Conservation (phyloP, 441 rosid species). For the Populus hybrid region DNA sequence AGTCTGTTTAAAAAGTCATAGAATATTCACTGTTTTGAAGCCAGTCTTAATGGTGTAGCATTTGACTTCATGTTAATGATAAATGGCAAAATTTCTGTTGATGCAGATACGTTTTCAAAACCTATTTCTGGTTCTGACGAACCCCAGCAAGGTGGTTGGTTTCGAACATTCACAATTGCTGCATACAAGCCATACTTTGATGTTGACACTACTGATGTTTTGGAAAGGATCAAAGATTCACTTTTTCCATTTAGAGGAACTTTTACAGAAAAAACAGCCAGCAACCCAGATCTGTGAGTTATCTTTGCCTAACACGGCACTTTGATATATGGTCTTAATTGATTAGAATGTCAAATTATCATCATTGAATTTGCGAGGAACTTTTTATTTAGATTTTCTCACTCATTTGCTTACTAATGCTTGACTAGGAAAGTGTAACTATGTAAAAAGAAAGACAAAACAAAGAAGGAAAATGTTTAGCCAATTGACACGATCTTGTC, state of each 20-base stretch:
- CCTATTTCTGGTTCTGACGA: slow-evolving; percentile 62
- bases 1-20: background rate
- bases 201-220: slow-evolving; percentile 91
- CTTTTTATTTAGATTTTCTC: background rate
- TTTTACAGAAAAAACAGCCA: slow-evolving; percentile 75
- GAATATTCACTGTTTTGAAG: background rate
- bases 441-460: background rate
- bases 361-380: background rate
- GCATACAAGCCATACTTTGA: slow-evolving; percentile 95
- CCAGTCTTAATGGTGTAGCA: background rate
- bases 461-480: background rate
- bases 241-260: slow-evolving; percentile 93
- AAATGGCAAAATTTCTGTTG: slow-evolving; percentile 17
- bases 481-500: background rate
- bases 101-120: slow-evolving; percentile 85
- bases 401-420: background rate
- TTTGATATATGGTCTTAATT: background rate
- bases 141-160: slow-evolving; percentile 82
- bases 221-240: slow-evolving; percentile 89
- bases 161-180: slow-evolving; percentile 59
- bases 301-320: background rate
- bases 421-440: background rate
- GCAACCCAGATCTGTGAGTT: slow-evolving; percentile 47
- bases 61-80: background rate
- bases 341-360: background rate